Evolutionary conservation across 371 early-diverging fungal genomes (phyloP).

Genomic region (Mucor lusitanicus): DNA sequence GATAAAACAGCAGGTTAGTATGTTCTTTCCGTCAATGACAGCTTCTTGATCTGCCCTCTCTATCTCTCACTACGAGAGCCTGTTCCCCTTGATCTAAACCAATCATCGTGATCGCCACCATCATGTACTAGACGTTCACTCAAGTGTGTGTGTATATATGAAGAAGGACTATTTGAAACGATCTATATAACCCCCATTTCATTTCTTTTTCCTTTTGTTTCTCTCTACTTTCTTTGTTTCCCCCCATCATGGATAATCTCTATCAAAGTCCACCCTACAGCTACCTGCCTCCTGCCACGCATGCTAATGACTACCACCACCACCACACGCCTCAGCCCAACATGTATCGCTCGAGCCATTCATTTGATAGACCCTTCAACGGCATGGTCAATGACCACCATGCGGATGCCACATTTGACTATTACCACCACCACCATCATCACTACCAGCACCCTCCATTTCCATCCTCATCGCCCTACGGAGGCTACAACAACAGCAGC

Average conservation of each 20-base stretch:
- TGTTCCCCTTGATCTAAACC: conserved; percentile 14
- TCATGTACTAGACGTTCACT: conserved; percentile 1
- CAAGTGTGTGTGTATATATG: not conserved
- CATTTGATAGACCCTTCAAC: not conserved
- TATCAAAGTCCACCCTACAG: conserved; percentile 14
- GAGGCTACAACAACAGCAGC: not conserved
- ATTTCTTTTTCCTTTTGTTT: conserved; percentile 5
- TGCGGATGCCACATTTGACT: not conserved
- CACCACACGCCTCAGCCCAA: conserved; percentile 4
- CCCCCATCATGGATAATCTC: conserved; percentile 16
- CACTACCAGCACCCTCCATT: not conserved
- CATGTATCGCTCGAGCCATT: not conserved
- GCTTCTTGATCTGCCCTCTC: not conserved
- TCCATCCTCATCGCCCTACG: not conserved
- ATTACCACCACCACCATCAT: conserved; percentile 1
- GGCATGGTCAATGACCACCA: not conserved
- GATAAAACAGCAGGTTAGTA: conserved; percentile 10
- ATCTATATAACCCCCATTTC: not conserved
- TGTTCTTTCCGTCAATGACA: not conserved
- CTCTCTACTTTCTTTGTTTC: conserved; percentile 6
- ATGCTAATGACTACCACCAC: conserved; percentile 1
- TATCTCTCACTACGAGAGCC: not conserved
- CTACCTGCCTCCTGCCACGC: not conserved
- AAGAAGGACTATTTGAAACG: conserved; percentile 2
- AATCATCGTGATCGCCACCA: conserved; percentile 22